Base-by-base conservation (phyloP, 2,329 filamentous ascomycete genomes). In the Epichloe bromicola region DNA sequence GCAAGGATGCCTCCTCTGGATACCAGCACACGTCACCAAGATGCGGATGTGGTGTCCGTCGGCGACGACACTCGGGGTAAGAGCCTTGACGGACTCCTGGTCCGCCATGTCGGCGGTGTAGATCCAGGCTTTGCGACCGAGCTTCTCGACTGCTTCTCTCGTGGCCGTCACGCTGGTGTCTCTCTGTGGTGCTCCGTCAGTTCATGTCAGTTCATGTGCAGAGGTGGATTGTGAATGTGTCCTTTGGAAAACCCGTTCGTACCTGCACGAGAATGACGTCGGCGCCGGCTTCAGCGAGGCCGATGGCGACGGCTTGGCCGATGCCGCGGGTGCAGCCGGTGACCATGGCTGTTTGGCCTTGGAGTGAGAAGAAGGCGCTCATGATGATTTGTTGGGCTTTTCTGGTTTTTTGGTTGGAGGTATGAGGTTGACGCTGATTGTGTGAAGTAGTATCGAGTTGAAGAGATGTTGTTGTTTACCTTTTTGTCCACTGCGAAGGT, bases 1-100 rank as follows among this genome's bases (percentile, higher is more conserved):
- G 42, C 83, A 81, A 0, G 86, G 80, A 65, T 93, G 85, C 14
- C 88, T 76, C 55, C 82, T 76, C 67, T 95, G 89, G 63, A 95
- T 90, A 26, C 89, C 89, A 17, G 86, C 89, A 69, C 86, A 91
- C 70, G 90, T 95, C 59, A 95, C 71, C 7, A 95, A 78, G 61
- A 94, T 86, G 62, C 86, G 78, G 56, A 94, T 79, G 62, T 79
- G 62, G 63, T 82, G 74, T 46, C 76, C 77, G 60, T 82, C 79
- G 41, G 72, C 68, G n/a, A 86, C 70, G 51, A 89, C 66, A 19
- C 69, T 68, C 23, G 82, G 78, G 1, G 80, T 70, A 2, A 90
- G 73, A 0, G 69, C 66, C n/a, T 74, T 69, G 50, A 89, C 81
- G 20, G 80, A 78, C 19, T 69, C 60, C n/a, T 71, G 64, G 2